Conservation (phyloP, 2,329 filamentous ascomycete species). For the Pleoardoris graminearum region DNA sequence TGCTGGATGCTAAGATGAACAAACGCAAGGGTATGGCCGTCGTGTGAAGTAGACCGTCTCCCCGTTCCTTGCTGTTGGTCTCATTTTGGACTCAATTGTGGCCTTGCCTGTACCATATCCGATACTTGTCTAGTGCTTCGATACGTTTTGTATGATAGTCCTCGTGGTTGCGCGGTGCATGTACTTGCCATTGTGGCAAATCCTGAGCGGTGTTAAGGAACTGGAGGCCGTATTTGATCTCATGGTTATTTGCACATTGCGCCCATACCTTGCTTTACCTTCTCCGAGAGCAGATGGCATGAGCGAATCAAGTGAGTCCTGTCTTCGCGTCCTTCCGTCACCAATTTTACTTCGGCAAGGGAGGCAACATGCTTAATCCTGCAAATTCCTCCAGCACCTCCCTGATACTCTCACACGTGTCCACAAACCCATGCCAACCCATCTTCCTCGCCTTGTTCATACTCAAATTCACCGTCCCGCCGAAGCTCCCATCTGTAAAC, state of each 20-base stretch:
- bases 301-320: too few relatives aligned
- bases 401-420: conserved; percentile 50
- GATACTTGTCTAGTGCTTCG: not conserved
- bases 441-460: conserved; percentile 53
- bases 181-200: too few relatives aligned
- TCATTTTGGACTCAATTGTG: not conserved
- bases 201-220: too few relatives aligned
- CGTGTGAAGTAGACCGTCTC: not conserved
- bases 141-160: not conserved
- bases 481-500: conserved; percentile 50
- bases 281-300: too few relatives aligned
- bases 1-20: conserved; percentile 24
- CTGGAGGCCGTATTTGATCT: too few relatives aligned
- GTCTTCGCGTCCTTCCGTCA: too few relatives aligned
- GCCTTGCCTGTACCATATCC: too few relatives aligned
- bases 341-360: conserved; percentile 13
- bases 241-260: too few relatives aligned
- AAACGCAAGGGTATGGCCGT: conserved; percentile 26
- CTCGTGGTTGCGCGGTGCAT: too few relatives aligned
- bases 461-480: conserved; percentile 34
- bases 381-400: conserved; percentile 50
- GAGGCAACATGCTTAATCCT: conserved; percentile 50
- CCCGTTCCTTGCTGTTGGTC: not conserved
- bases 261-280: too few relatives aligned
- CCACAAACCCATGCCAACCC: conserved; percentile 54